A percentile compares a stretch with the other conserved stretches of the same genome.
These are phyloP conservation scores for Gnomoniopsis sp. DNA, from an alignment of 2,329 filamentous ascomycete genomes.

Conservation along the genomic window DNA sequence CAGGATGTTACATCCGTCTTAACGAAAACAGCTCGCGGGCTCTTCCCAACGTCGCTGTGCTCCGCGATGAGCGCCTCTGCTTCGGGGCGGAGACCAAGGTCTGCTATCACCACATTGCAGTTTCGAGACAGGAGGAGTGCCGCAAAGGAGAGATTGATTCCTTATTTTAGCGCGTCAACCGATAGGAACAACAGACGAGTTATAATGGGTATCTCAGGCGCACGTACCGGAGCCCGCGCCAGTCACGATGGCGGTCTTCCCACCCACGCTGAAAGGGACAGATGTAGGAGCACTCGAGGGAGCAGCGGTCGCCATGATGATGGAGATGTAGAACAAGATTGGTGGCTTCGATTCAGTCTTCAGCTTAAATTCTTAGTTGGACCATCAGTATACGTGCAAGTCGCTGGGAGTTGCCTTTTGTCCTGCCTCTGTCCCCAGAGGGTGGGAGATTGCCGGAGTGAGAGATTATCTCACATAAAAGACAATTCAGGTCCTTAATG, in stretches of 20 bases:
- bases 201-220: background rate
- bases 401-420: too few relatives aligned
- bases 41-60: conserved; percentile 18
- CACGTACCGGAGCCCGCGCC: conserved; percentile 47
- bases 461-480: too few relatives aligned
- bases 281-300: background rate
- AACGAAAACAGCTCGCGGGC: conserved; percentile 36
- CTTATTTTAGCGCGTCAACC: conserved; percentile 19
- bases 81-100: conserved; percentile 39
- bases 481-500: background rate
- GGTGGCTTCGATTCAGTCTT: background rate
- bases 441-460: too few relatives aligned
- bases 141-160: conserved; percentile 43
- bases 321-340: background rate
- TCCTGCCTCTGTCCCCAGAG: too few relatives aligned
- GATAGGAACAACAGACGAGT: background rate
- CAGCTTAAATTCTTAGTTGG: background rate
- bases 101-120: conserved; percentile 45
- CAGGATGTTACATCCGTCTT: conserved; percentile 43
- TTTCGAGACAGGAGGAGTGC: conserved; percentile 35
- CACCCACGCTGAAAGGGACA: conserved; percentile 28
- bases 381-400: background rate
- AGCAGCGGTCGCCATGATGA: background rate
- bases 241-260: conserved; percentile 50
- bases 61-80: conserved; percentile 31